Conservation (phyloP, 805 yeast species). For the Kregervanrija pseudodelftensis region DNA sequence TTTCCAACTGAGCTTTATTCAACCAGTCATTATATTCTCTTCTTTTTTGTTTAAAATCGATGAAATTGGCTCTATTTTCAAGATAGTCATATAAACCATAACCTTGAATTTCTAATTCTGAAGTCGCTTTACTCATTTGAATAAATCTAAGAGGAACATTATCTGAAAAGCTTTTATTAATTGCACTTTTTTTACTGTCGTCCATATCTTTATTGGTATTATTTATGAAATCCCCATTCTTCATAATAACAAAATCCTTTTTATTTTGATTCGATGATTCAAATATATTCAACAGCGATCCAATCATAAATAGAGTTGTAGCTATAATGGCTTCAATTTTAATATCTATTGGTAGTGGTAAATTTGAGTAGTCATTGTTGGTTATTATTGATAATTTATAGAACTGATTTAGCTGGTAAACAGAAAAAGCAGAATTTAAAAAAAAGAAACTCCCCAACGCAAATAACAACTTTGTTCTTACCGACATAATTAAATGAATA, state of each 20-base stretch:
- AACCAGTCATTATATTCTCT: constrained; percentile 35
- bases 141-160: constrained; percentile 36
- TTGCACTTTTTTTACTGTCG: no score
- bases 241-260: no score
- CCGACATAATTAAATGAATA: constrained; percentile 3
- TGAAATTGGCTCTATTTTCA: constrained; percentile 44
- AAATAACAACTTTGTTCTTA: background rate
- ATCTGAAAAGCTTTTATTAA: constrained; percentile 22
- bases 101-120: constrained; percentile 41
- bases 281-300: constrained; percentile 28
- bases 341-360: constrained; percentile 38
- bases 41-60: constrained; percentile 42
- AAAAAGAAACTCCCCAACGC: constrained; percentile 20
- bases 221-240: no score
- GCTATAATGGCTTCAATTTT: constrained; percentile 44
- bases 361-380: constrained; percentile 3
- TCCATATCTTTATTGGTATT: no score
- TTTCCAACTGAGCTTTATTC: background rate
- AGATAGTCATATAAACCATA: constrained; percentile 34
- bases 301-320: constrained; percentile 34
- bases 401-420: constrained; percentile 43
- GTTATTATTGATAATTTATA: constrained; percentile 16
- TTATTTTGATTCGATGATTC: constrained; percentile 5
- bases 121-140: constrained; percentile 40
- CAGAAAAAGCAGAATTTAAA: constrained; percentile 46